Percentiles rank a stretch among this genome's conserved stretches.
Conservation (phyloP, 495 filamentous ascomycete genomes). For the Aspergillus coremiiformis region DNA sequence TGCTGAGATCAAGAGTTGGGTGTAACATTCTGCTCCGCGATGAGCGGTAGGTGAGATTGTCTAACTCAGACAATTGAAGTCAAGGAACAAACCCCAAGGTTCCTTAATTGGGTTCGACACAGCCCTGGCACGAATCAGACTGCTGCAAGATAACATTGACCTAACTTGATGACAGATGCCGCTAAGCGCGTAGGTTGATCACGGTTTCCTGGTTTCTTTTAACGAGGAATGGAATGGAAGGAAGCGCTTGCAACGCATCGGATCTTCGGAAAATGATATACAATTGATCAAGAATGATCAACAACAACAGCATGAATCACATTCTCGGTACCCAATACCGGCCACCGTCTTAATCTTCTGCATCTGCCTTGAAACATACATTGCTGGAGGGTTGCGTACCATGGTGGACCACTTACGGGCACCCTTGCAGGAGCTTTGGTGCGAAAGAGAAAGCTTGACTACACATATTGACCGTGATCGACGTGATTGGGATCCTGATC, state of each 20-base stretch:
- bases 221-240: background rate
- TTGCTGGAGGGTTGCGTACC: background rate
- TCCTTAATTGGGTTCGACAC: background rate
- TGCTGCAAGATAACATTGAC: background rate
- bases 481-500: background rate
- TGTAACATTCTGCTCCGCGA: slow-evolving; percentile 26
- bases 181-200: background rate
- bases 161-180: background rate
- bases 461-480: background rate
- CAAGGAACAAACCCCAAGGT: background rate
- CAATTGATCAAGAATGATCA: background rate
- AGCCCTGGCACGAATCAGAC: background rate
- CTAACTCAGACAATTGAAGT: background rate
- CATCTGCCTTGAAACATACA: background rate
- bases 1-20: slow-evolving; percentile 46
- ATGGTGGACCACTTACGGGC: background rate
- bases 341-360: background rate
- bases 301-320: background rate
- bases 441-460: background rate
- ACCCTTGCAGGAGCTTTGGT: background rate
- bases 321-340: background rate
- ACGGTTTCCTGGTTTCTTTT: background rate
- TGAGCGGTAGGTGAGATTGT: too few relatives aligned
- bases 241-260: background rate
- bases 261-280: background rate